Evolutionary conservation across 768 basidiomycete genomes (phyloP), one percentile per base, ranked within the genome.

Genomic region (Russula abietina): DNA sequence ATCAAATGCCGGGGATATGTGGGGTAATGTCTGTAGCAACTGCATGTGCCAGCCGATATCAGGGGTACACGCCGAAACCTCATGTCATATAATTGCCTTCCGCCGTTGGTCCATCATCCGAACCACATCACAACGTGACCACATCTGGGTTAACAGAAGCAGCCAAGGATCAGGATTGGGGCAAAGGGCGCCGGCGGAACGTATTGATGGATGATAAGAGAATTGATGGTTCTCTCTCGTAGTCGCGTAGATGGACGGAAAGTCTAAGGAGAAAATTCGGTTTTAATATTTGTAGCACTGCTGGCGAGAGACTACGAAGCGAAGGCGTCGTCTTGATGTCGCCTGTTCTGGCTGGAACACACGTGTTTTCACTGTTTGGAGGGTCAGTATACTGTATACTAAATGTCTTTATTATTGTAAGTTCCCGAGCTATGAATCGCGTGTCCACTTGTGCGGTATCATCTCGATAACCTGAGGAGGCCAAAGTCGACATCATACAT

Each of bases 51-150:
- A 26, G 63, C 54, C n/a, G 58, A 60, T 55, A 64, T 51, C 59
- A 56, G 46, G 12, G n/a, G n/a, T 51, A 60, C 63, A 64, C 41
- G 59, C 63, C 19, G 54, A 60, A 64, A 56, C 63, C 63, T 64
- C 63, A 17, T 64, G 63, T 56, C 22, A 19, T 49, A 22, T 26
- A 9, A 36, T 28, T 50, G 54, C 28, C 24, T 22, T 61, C 22
- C 28, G 53, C 38, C 22, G 28, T 61, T 28, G 36, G 60, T 43
- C 28, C 53, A 59, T 49, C 22, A 46, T 22, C 33, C 12, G 26
- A 33, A 12, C 59, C 63, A 64, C 54, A 56, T 64, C 54, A 55
- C 54, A 50, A 26, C 30, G 26, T 22, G 14, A n/a, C 33, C 38
- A 49, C 38, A 55, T 64, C 53, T 16, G 24, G 16, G 12, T 36